Base-by-base conservation (phyloP, 495 filamentous ascomycete species). In the Aspergillus mulundensis region DNA sequence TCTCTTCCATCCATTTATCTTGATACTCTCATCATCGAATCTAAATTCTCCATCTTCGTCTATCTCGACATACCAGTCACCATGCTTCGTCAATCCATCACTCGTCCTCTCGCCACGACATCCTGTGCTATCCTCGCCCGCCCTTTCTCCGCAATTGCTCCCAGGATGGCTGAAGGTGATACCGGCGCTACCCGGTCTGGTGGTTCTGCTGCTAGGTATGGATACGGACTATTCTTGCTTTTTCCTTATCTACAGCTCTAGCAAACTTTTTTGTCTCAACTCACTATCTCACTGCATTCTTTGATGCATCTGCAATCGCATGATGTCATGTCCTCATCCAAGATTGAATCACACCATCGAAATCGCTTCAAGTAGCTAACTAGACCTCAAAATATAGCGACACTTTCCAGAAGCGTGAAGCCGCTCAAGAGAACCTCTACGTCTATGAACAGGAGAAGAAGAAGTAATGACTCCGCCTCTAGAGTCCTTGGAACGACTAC, bases 401-500 rank as follows among this genome's bases (percentile, higher is more conserved):
- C 69, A 79, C 87, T 48, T 99, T 96, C 82, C 87, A 87, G 68
- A 84, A 85, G 69, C 90, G 94, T 62, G 94, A 99, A 76, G 85
- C 85, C 59, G 93, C 93, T 57, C 80, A 78, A 67, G 94, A 99
- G 75, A 84, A 88, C 67, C 80, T 81, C 59, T 87, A 88, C 77
- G 89, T 99, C 73, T 77, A 82, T 50, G 77, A 89, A 78, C 85
- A 88, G 64, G 94, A 99, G 81, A 77, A 83, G 70, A 81, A 87
- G 75, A 96, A 96, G 88, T 86, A 68, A 54, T 70, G 12, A 4
- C 12, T 15, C 32, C 68, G 39, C 30, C 23, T 39, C 32, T 15
- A 6, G 25, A 10, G 18, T 34, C 5, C 12, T 38, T 48, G 24
- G 7, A 25, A 30, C 3, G 30, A 12, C n/a, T 3, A 7, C 14